These are phyloP conservation scores for Tetrapisispora pingtungensis DNA, from an alignment of 805 yeast species.

Conservation along the genomic window DNA sequence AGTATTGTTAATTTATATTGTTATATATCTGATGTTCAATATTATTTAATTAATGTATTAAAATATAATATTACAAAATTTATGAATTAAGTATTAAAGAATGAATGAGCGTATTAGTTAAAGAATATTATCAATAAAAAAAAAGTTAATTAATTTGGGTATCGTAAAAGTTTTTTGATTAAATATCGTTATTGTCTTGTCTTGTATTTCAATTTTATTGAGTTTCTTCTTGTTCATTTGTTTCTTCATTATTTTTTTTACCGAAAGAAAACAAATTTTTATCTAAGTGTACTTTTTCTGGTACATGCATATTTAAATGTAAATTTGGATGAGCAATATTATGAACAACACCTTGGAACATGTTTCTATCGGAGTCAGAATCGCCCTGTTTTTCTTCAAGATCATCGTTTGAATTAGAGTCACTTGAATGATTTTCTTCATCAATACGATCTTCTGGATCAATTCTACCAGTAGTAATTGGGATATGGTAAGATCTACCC, in stretches of 20 bases:
- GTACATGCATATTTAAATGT: conserved; percentile 1
- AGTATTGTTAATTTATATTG: background rate
- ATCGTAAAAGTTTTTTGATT: too few relatives aligned
- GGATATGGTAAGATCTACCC: conserved; percentile 22
- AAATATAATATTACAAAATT: background rate
- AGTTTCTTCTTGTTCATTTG: background rate
- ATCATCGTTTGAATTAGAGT: background rate
- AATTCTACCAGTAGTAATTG: conserved; percentile 15
- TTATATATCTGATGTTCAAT: background rate
- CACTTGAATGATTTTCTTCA: background rate
- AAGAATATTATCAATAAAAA: background rate
- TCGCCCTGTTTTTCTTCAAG: conserved; percentile 1
- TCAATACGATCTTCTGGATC: conserved; percentile 10
- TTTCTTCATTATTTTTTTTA: background rate
- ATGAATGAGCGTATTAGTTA: background rate
- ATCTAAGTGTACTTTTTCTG: background rate
- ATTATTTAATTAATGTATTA: background rate
- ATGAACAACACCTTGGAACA: background rate
- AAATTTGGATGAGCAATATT: background rate
- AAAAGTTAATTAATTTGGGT: background rate
- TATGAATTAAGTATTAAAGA: background rate
- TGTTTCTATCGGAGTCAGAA: background rate
- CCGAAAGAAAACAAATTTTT: background rate
- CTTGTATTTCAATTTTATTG: background rate
- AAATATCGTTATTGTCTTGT: background rate